Conservation (phyloP, 2,329 filamentous ascomycete species). For the Sporothrix luriei region DNA sequence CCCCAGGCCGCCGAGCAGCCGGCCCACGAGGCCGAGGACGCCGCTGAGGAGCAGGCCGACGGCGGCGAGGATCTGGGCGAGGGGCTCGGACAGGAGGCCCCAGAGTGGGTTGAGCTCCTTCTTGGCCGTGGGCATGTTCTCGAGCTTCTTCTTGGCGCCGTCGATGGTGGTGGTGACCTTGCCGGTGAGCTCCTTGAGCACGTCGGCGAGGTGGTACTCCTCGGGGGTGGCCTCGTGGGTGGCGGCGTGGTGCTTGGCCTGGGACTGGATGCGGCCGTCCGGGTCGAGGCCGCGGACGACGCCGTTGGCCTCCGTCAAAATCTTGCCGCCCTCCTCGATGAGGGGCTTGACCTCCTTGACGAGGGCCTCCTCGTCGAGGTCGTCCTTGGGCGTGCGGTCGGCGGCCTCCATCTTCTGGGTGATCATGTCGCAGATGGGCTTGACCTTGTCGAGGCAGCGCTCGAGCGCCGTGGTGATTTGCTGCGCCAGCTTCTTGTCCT, state of each 20-base stretch:
- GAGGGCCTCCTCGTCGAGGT: slow-evolving; percentile 86
- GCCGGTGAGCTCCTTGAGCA: slow-evolving; percentile 82
- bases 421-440: slow-evolving; percentile 84
- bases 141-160: slow-evolving; percentile 84
- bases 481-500: slow-evolving; percentile 74
- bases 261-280: slow-evolving; percentile 79
- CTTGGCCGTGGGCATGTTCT: slow-evolving; percentile 91
- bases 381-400: slow-evolving; percentile 78
- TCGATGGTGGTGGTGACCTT: slow-evolving; percentile 83
- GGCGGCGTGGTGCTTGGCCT: slow-evolving; percentile 79
- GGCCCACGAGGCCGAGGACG: slow-evolving; percentile 79
- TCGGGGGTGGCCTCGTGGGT: slow-evolving; percentile 77
- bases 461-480: slow-evolving; percentile 74
- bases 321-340: slow-evolving; percentile 80
- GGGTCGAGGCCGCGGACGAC: slow-evolving; percentile 85
- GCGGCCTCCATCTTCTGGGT: slow-evolving; percentile 48
- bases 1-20: slow-evolving; percentile 63
- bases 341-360: slow-evolving; percentile 85
- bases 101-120: slow-evolving; percentile 92
- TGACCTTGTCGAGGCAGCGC: slow-evolving; percentile 79
- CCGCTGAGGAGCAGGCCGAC: slow-evolving; percentile 81
- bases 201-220: slow-evolving; percentile 80
- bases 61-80: slow-evolving; percentile 90
- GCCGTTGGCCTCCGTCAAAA: slow-evolving; percentile 84
- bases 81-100: slow-evolving; percentile 77